A percentile compares a stretch with the other conserved stretches of the same genome.
Conservation (phyloP, 345 rosid genomes). For the Hibiscus mutabilis region DNA sequence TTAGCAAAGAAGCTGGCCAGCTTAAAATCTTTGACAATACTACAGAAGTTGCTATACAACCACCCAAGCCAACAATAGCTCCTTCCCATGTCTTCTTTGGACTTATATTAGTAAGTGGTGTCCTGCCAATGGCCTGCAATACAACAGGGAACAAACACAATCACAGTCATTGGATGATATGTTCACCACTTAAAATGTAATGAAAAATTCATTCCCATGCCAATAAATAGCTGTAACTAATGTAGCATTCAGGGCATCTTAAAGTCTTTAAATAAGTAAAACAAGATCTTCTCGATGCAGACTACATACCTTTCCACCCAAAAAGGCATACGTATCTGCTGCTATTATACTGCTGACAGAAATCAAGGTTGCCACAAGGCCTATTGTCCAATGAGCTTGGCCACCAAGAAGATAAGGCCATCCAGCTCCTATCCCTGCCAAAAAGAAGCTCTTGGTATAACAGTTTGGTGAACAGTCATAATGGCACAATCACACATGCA, state of each 20-base stretch:
- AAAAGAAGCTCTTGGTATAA: conserved; percentile 24
- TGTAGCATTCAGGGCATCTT: not conserved
- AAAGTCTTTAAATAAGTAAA: not conserved
- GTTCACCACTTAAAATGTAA: not conserved
- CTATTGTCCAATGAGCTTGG: conserved; percentile 86
- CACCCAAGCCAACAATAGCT: conserved; percentile 66
- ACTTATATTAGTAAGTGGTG: conserved; percentile 70
- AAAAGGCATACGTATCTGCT: conserved; percentile 65
- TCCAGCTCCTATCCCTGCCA: conserved; percentile 52
- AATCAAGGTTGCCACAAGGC: conserved; percentile 79
- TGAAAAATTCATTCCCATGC: not conserved
- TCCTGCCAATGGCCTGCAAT: conserved; percentile 77
- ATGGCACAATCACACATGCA: not conserved
- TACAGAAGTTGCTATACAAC: conserved; percentile 59
- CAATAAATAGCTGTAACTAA: not conserved
- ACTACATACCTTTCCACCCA: not conserved
- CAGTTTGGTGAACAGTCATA: conserved; percentile 7
- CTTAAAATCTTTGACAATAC: conserved; percentile 48
- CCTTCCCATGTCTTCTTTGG: conserved; percentile 99
- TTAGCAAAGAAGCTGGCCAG: conserved; percentile 76
- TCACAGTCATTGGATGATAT: not conserved
- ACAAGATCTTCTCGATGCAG: not conserved
- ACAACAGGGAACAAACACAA: not conserved
- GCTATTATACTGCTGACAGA: conserved; percentile 79
- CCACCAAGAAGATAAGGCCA: conserved; percentile 86